These are phyloP conservation scores for Noccaea bulbosa DNA, from an alignment of 345 rosid species.

Conservation along the genomic window DNA sequence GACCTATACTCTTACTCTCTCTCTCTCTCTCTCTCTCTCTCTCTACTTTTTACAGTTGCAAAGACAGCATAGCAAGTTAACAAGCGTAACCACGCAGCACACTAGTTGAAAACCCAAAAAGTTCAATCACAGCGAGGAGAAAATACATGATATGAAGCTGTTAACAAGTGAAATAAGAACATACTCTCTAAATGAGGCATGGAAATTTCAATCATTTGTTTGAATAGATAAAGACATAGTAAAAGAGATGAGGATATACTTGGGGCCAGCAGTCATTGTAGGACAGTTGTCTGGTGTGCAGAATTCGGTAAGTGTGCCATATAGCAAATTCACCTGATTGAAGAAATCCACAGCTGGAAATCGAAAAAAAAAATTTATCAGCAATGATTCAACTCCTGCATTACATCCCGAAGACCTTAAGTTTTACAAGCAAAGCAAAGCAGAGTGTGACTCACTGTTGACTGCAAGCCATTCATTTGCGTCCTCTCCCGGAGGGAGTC, in stretches of 20 bases:
- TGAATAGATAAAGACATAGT: background rate
- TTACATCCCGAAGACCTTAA: background rate
- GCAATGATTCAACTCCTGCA: constrained; percentile 2
- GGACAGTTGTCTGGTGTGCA: constrained; percentile 96
- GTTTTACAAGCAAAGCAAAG: constrained; percentile 23
- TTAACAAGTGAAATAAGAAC: background rate
- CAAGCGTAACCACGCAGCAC: background rate
- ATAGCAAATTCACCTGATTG: constrained; percentile 99
- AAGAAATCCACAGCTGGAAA: constrained; percentile 98
- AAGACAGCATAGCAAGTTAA: constrained; percentile 1
- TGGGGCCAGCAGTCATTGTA: constrained; percentile 99
- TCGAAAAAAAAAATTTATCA: background rate
- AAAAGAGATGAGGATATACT: constrained; percentile 58
- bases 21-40: too few species aligned
- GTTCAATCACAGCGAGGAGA: background rate
- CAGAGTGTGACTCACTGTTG: constrained; percentile 63
- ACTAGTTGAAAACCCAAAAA: constrained; percentile 9
- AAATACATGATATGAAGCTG: background rate
- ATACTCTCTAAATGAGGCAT: background rate
- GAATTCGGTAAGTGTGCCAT: constrained; percentile 97
- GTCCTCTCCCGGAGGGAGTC: constrained; percentile 99
- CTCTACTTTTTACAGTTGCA: constrained; percentile 5
- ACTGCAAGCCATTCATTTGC: constrained; percentile 99
- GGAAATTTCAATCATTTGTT: constrained; percentile 15
- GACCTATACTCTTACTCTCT: background rate